Evolutionary conservation across 192 early-diverging fungal genomes (phyloP).

Genomic region (Umbelopsis vinacea): DNA sequence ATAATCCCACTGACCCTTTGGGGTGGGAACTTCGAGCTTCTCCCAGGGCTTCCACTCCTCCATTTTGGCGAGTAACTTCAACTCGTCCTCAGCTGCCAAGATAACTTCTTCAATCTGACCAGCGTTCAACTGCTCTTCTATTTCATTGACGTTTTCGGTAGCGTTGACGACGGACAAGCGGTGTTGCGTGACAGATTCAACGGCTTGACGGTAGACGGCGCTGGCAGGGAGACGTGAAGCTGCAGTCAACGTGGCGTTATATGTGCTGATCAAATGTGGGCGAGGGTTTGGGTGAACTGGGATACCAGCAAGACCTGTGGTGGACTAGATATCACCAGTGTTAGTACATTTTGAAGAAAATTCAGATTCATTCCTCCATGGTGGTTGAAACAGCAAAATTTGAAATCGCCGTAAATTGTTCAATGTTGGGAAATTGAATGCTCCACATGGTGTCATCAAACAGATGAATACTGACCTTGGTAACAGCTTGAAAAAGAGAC

Average conservation of each 20-base stretch:
- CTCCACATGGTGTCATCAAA: background rate
- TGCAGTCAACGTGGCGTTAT: slow-evolving; percentile 77
- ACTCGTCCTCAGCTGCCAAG: slow-evolving; percentile 85
- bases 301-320: slow-evolving; percentile 87
- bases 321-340: slow-evolving; percentile 30
- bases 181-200: slow-evolving; percentile 75
- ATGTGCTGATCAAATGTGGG: slow-evolving; percentile 82
- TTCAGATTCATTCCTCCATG: background rate
- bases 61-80: slow-evolving; percentile 81
- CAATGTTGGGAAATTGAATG: background rate
- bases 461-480: slow-evolving; percentile 31
- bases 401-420: background rate
- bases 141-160: slow-evolving; percentile 71
- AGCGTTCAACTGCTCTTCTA: slow-evolving; percentile 76
- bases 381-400: background rate
- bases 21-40: slow-evolving; percentile 75
- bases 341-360: background rate
- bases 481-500: slow-evolving; percentile 38
- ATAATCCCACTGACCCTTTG: slow-evolving; percentile 87
- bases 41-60: slow-evolving; percentile 85
- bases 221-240: slow-evolving; percentile 73
- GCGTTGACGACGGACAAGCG: slow-evolving; percentile 78
- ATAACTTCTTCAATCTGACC: slow-evolving; percentile 96
- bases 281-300: slow-evolving; percentile 87
- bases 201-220: slow-evolving; percentile 83